Percentiles rank a stretch among this genome's conserved stretches.
These are phyloP conservation scores for Dactylonectria macrodidyma DNA, from an alignment of 2,329 filamentous ascomycete genomes.

Conservation along the genomic window DNA sequence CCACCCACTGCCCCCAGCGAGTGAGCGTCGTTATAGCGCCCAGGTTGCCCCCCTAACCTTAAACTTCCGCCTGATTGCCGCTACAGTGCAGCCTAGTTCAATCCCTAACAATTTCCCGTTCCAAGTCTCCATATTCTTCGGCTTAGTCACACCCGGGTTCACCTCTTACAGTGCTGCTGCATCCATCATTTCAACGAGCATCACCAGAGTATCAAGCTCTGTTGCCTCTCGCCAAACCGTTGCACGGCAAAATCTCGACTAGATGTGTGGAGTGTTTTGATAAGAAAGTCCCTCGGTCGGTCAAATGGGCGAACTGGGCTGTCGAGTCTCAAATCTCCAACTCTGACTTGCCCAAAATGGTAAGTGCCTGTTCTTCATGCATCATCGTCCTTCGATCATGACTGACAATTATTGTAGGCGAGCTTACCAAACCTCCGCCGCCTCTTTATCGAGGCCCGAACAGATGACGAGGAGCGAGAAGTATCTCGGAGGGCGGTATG, in stretches of 20 bases:
- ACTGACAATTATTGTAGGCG: constrained; percentile 63
- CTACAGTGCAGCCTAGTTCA: constrained; percentile 40
- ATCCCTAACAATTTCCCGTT: constrained; percentile 45
- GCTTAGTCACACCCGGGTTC: constrained; percentile 44
- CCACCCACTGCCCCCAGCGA: constrained; percentile 20
- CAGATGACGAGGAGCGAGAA: constrained; percentile 93
- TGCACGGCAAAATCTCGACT: constrained; percentile 3
- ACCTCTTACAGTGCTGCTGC: background rate
- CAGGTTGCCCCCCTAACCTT: constrained; percentile 36
- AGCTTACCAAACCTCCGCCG: constrained; percentile 95
- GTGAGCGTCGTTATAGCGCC: constrained; percentile 24
- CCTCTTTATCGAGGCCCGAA: constrained; percentile 94
- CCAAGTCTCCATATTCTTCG: constrained; percentile 13
- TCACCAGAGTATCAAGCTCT: constrained; percentile 24
- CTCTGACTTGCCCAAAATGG: constrained; percentile 35
- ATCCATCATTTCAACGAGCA: constrained; percentile 9
- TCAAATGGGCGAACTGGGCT: background rate
- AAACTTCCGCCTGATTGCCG: constrained; percentile 46
- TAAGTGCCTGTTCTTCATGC: constrained; percentile 19
- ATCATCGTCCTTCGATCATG: constrained; percentile 5
- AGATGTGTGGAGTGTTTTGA: background rate
- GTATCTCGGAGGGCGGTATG: constrained; percentile 91
- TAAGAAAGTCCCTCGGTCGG: too few relatives aligned
- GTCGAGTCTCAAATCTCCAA: background rate
- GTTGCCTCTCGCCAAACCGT: background rate